phyloP scores from a whole-genome alignment of 2,329 filamentous ascomycete species.

The Trichoderma breve region DNA sequence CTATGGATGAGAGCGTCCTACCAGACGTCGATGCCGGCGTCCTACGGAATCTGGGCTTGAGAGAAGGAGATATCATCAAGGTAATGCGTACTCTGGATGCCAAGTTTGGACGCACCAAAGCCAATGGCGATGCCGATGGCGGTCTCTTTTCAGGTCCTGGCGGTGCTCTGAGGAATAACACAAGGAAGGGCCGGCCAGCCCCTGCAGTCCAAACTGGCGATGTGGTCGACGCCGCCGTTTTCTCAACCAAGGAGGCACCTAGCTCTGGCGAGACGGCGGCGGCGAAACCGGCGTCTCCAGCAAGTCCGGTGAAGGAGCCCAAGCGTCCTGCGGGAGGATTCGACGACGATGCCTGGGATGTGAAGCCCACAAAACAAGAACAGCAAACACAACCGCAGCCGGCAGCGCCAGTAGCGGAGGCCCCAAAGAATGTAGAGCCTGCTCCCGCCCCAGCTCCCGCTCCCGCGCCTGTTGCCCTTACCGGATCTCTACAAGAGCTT shows the following conservation, averaged over 20 bases:
- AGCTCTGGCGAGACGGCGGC: slow-evolving; percentile 25
- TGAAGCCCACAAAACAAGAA: slow-evolving; percentile 72
- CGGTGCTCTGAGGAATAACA: slow-evolving; percentile 91
- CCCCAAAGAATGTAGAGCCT: neutral
- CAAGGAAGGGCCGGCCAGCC: slow-evolving; percentile 83
- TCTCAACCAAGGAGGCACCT: slow-evolving; percentile 57
- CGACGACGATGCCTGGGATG: slow-evolving; percentile 96
- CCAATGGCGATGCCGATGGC: slow-evolving; percentile 56
- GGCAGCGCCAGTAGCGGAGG: slow-evolving; percentile 22
- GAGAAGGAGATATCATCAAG: slow-evolving; percentile 94
- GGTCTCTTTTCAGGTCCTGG: slow-evolving; percentile 91
- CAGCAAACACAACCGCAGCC: slow-evolving; percentile 33
- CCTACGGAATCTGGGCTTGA: slow-evolving; percentile 83
- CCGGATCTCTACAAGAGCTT: slow-evolving; percentile 62
- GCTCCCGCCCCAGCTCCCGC: neutral
- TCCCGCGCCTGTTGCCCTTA: slow-evolving; percentile 13
- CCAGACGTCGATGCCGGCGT: slow-evolving; percentile 83
- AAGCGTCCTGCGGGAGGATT: slow-evolving; percentile 58
- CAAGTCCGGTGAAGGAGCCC: slow-evolving; percentile 31
- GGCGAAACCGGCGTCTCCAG: slow-evolving; percentile 25
- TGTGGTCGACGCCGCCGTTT: slow-evolving; percentile 81
- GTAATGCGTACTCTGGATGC: slow-evolving; percentile 86
- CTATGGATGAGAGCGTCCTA: slow-evolving; percentile 91
- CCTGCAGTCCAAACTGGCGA: slow-evolving; percentile 84
- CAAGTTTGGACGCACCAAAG: slow-evolving; percentile 67